Base-by-base conservation (phyloP, 495 filamentous ascomycete genomes). In the Cercophora sp. region DNA sequence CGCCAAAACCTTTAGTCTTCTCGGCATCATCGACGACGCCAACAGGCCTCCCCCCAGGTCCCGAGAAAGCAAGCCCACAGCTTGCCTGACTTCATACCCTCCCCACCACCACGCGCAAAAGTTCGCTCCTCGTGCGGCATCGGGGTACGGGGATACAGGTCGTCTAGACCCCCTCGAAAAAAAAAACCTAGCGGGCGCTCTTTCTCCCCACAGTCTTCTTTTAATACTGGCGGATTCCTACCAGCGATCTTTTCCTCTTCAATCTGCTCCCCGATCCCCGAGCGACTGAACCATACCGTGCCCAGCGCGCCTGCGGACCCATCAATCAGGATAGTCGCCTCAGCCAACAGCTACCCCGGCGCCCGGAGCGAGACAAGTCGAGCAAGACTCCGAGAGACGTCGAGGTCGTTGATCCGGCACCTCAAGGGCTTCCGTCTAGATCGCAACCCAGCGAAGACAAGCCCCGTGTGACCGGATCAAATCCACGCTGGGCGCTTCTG, bases 401-500 rank as follows among this genome's bases (percentile, higher is more conserved):
- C n/a, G n/a, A 39, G 36, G 22, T 15, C 16, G 10, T 18, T 39
- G 20, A n/a, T 11, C 16, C 29, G 46, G 25, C 31, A 8, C 25
- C 5, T 10, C 13, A 13, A 18, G 25, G n/a, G n/a, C n/a, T 13
- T 45, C n/a, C 32, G 52, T 46, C 45, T 29, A 45, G 5, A 31
- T 48, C 51, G 26, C 22, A 40, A 48, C 39, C 16, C 39, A 32
- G 55, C 58, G 50, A 60, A 60, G 55, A 48, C 59, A 58, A 58
- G 50, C 62, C 57, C 51, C 55, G 53, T 46, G 58, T 55, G 56
- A 63, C 57, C 51, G 74, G 59, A 58, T 55, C 57, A 35, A 54
- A 32, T 32, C 36, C 40, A 26, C 85, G 83, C 64, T 79, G 83
- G 80, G 81, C 79, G 73, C 69, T 75, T 61, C 55, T 69, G 27